Evolutionary conservation across 2,329 filamentous ascomycete species (phyloP), one percentile per base, ranked within the genome.

Genomic region (Colletotrichum chlorophyti): DNA sequence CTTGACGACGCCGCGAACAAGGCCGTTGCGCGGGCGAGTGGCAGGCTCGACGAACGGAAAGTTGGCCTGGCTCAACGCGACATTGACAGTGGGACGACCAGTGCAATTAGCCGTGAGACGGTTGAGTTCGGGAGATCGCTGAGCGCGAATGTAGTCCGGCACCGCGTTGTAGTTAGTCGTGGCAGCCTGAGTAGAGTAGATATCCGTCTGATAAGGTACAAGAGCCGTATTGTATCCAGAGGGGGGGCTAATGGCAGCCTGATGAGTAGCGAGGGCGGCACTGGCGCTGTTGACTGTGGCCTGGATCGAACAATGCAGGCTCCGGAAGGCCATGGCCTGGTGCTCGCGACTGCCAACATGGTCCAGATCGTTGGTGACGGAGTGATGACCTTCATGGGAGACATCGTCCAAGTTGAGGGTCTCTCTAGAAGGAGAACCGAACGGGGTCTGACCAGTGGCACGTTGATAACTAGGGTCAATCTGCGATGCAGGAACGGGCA

Each of bases 1-100:
- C 59, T 78, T 77, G 17, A 84, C 68, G 2, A 85, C 80, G 3
- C 79, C 81, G 29, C 72, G 60, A 32, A 59, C 43, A 24, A 42
- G 10, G 14, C 37, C 31, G 32, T 49, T 47, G 15, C 35, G 19
- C 14, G 37, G 67, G 63, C 1, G 67, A 61, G 40, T 71, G 65
- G 6, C 68, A 66, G 4, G 70, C 72, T 80, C 78, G 0, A 76
- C 61, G 58, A 84, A 84, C 0, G 82, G 82, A 42, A 83, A 80
- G 60, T 76, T 75, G 6, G 63, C 58, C 0, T 73, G 66, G 12
- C 71, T 65, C 53, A 82, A 64, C 6, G 79, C 75, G 2, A 63
- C 61, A 2, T 70, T 61, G 0, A 74, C 46, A 5, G 63, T 67
- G 0, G 80, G 78, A 1, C 70, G 62, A 0, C 74, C 73, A 5